Evolutionary conservation across 257 asterid genomes (phyloP).

Genomic region (Voacanga thouarsii): DNA sequence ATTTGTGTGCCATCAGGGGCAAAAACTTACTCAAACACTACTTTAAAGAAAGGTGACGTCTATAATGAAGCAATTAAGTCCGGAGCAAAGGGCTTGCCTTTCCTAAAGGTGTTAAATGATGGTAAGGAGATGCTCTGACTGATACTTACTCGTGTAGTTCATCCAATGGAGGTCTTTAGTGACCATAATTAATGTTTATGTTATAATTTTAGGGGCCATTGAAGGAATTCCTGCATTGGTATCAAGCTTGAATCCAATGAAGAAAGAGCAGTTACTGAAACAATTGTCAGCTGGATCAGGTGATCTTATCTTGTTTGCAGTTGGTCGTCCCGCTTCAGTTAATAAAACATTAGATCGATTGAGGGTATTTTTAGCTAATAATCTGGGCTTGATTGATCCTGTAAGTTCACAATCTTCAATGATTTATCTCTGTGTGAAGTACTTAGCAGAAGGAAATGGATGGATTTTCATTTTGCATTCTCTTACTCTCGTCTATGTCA

Average conservation of each 20-base stretch:
- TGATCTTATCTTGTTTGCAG: constrained; percentile 91
- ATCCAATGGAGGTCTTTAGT: neutral
- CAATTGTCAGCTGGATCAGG: constrained; percentile 62
- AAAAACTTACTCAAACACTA: constrained; percentile 73
- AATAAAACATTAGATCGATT: constrained; percentile 76
- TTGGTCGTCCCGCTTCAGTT: constrained; percentile 67
- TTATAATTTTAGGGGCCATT: constrained; percentile 52
- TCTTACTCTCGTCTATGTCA: constrained; percentile 20
- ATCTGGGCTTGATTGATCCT: constrained; percentile 71
- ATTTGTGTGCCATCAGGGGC: constrained; percentile 80
- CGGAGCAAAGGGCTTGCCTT: constrained; percentile 96
- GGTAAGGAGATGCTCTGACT: constrained; percentile 46
- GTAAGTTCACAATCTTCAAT: constrained; percentile 42
- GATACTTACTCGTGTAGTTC: neutral
- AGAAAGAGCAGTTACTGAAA: constrained; percentile 51
- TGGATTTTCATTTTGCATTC: constrained; percentile 10
- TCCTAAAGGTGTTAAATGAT: constrained; percentile 73
- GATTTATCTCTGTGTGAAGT: neutral
- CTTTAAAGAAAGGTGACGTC: constrained; percentile 89
- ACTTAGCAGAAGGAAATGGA: constrained; percentile 7
- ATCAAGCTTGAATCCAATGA: constrained; percentile 55
- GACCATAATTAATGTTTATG: constrained; percentile 7
- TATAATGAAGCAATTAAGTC: constrained; percentile 77
- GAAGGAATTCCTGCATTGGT: constrained; percentile 88
- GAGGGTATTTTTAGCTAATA: constrained; percentile 65